These are phyloP conservation scores for Raffaelea deltoideospora DNA, from an alignment of 2,329 filamentous ascomycete genomes.

Conservation along the genomic window DNA sequence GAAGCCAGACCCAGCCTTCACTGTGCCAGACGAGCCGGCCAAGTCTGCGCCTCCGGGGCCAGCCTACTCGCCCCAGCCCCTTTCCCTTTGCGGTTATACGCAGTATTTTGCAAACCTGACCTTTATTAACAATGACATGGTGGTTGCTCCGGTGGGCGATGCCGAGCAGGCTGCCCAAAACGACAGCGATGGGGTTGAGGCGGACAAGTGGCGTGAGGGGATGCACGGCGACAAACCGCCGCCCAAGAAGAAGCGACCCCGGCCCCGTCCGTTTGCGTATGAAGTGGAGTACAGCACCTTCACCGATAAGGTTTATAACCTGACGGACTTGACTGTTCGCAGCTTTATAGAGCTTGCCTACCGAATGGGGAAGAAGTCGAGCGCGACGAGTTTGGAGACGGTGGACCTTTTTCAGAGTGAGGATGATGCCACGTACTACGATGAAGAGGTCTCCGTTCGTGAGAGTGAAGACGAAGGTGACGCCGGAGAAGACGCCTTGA, in stretches of 20 bases:
- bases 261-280: slow-evolving; percentile 52
- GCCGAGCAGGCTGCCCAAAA: no score
- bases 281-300: slow-evolving; percentile 79
- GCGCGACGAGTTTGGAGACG: slow-evolving; percentile 6
- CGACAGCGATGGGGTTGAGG: slow-evolving; percentile 11
- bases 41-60: slow-evolving; percentile 65
- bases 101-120: slow-evolving; percentile 97
- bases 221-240: slow-evolving; percentile 46
- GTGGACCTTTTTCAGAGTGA: no score
- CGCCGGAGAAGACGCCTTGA: slow-evolving; percentile 16
- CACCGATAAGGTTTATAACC: slow-evolving; percentile 56
- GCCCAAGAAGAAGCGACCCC: slow-evolving; percentile 34
- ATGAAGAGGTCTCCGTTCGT: slow-evolving; percentile 9
- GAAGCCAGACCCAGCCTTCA: slow-evolving; percentile 43
- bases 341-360: slow-evolving; percentile 69
- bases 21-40: slow-evolving; percentile 57
- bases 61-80: slow-evolving; percentile 72
- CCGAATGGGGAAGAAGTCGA: slow-evolving; percentile 46
- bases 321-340: slow-evolving; percentile 72
- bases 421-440: slow-evolving; percentile 10
- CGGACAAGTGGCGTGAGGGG: slow-evolving; percentile 43
- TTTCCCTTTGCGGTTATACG: slow-evolving; percentile 66
- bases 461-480: slow-evolving; percentile 22
- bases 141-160: slow-evolving; percentile 13
- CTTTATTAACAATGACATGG: slow-evolving; percentile 60